A percentile compares a stretch with the other conserved stretches of the same genome.
Evolutionary conservation across 495 filamentous ascomycete species (phyloP).

Genomic region (Podospora conica): DNA sequence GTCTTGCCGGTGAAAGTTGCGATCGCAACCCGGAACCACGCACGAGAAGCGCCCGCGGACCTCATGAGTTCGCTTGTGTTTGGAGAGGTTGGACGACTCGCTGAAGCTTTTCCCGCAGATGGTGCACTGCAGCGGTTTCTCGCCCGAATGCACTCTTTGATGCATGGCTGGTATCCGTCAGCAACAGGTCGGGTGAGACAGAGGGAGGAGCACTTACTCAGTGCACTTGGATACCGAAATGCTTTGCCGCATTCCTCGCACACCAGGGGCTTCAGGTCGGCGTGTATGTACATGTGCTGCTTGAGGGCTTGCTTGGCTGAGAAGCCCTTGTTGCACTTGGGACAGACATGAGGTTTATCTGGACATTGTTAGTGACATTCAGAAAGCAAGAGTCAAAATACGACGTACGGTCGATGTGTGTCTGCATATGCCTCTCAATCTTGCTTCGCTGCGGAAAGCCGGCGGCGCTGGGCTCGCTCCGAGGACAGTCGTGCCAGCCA

Average conservation of each 20-base stretch:
- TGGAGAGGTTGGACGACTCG: slow-evolving; percentile 52
- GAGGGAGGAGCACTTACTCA: slow-evolving; percentile 36
- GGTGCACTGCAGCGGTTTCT: slow-evolving; percentile 43
- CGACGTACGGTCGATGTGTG: slow-evolving; percentile 55
- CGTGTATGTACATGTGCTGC: slow-evolving; percentile 56
- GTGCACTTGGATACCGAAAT: slow-evolving; percentile 51
- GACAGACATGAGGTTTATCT: slow-evolving; percentile 55
- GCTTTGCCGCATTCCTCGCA: slow-evolving; percentile 49
- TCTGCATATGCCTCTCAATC: slow-evolving; percentile 56
- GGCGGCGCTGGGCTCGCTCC: slow-evolving; percentile 35
- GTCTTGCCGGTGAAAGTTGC: slow-evolving; percentile 51
- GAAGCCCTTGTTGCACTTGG: slow-evolving; percentile 48
- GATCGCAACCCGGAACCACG: slow-evolving; percentile 39
- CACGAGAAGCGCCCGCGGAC: slow-evolving; percentile 46
- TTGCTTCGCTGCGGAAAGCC: slow-evolving; percentile 54
- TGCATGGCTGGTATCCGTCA: slow-evolving; percentile 43
- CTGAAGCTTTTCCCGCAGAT: slow-evolving; percentile 46
- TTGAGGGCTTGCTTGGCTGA: slow-evolving; percentile 55
- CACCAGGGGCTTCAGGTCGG: slow-evolving; percentile 53
- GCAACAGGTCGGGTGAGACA: slow-evolving; percentile 11
- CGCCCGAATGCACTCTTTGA: slow-evolving; percentile 48
- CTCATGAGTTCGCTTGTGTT: slow-evolving; percentile 47
- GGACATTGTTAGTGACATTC: slow-evolving; percentile 6
- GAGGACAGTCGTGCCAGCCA: slow-evolving; percentile 31
- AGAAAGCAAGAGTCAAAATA: neutral